Evolutionary conservation across 139 green algal species (phyloP), one percentile per base, ranked within the genome.

Genomic region (Penium margaritaceum): DNA sequence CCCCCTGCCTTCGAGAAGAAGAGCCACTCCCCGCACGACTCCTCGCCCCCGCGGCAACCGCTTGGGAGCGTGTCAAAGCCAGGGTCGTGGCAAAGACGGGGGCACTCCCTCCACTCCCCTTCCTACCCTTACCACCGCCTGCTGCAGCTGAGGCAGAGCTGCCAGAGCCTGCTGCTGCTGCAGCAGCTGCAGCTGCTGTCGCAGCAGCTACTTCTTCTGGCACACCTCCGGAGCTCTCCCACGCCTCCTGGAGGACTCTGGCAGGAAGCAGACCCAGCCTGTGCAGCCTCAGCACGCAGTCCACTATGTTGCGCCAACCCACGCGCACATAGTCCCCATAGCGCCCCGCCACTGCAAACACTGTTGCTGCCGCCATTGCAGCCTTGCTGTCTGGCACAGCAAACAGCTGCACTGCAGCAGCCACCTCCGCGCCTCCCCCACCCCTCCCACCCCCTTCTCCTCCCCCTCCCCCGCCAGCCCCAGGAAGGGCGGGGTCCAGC

Each of bases 251-350:
- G n/a, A 60, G 47, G n/a, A 60, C 47, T n/a, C 47, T n/a, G n/a
- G 30, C 47, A 21, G 87, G 84, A 78, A 94, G 82, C 44, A 95
- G 76, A 33, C 83, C 83, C 17, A 91, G 75, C 51, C 83, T 86
- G 83, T 92, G 87, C 61, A 97, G 83, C 19, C 87, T 80, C 68
- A 95, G 47, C n/a, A 95, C 41, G 36, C 85, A 85, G 74, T 95
- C 90, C 75, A 96, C 63, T 15, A 97, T 77, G 71, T 91, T 88
- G 21, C 83, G 78, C 92, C 92, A 97, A 15, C 89, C 90, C 17
- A 62, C 62, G 30, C 87, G 84, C 62, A 97, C 51, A 74, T 70
- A 85, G 80, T 97, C 91, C 21, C 90, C 90, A 47, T 95, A 89
- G 70, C 51, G 77, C 54, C 90, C 88, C 17, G 89, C 88, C 7